Conservation (phyloP, 352 stramenopile species). For the Globisporangium camurandrum region DNA sequence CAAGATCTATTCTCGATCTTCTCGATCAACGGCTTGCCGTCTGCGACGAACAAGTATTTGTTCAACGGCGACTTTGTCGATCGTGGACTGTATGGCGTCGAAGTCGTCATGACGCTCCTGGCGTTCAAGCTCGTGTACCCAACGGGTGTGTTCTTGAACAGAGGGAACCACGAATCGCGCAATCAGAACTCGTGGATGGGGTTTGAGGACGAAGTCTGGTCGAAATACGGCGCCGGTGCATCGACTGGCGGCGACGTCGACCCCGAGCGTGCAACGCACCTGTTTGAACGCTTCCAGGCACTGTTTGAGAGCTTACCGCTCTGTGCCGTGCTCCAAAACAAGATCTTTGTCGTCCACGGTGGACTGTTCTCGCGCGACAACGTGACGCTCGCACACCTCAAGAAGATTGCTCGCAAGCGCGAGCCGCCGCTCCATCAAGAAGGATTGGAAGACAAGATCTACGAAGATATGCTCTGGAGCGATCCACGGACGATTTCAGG, state of each 20-base stretch:
- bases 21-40: conserved; percentile 88
- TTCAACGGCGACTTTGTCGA: conserved; percentile 98
- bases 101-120: conserved; percentile 77
- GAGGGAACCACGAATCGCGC: conserved; percentile 94
- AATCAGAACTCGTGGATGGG: conserved; percentile 93
- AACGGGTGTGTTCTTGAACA: conserved; percentile 85
- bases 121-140: conserved; percentile 80
- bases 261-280: conserved; percentile 31
- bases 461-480: conserved; percentile 91
- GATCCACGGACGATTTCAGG: conserved; percentile 77
- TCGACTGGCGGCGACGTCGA: conserved; percentile 52
- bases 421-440: conserved; percentile 85
- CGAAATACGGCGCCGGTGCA: no score
- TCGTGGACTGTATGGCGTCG: conserved; percentile 82
- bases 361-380: conserved; percentile 90
- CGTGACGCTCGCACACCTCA: conserved; percentile 87
- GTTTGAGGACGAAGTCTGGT: conserved; percentile 87
- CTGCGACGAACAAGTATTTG: conserved; percentile 89
- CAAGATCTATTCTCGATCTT: conserved; percentile 95
- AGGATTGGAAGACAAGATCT: conserved; percentile 90
- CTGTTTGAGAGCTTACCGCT: conserved; percentile 88
- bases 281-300: conserved; percentile 69
- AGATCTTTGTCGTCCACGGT: conserved; percentile 94
- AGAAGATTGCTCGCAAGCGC: conserved; percentile 86
- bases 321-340: conserved; percentile 82